Evolutionary conservation across 352 stramenopile genomes (phyloP).

Genomic region (Phytophthora palmivora): DNA sequence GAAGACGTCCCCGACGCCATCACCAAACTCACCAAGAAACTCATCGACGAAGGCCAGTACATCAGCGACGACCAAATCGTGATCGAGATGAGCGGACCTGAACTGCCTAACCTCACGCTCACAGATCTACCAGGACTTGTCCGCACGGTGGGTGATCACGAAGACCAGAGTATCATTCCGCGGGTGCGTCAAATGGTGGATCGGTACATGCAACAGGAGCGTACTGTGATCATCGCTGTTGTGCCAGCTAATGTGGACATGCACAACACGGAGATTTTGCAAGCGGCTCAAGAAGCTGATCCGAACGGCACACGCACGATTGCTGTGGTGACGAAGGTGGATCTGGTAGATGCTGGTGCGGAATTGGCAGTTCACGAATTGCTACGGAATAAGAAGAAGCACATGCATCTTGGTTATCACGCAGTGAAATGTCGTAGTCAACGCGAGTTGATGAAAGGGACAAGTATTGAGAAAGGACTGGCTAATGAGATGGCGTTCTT

Average conservation of each 20-base stretch:
- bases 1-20: conserved; percentile 35
- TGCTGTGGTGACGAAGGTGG: conserved; percentile 89
- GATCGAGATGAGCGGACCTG: conserved; percentile 64
- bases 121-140: conserved; percentile 86
- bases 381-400: conserved; percentile 78
- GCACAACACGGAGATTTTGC: conserved; percentile 86
- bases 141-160: conserved; percentile 64
- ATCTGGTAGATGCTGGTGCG: conserved; percentile 86
- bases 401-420: conserved; percentile 77
- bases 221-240: conserved; percentile 88
- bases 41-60: conserved; percentile 73
- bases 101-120: conserved; percentile 81
- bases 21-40: conserved; percentile 52
- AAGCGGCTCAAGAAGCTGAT: conserved; percentile 73
- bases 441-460: conserved; percentile 58
- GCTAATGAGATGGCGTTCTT: conserved; percentile 70
- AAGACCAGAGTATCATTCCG: conserved; percentile 74
- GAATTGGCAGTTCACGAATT: conserved; percentile 77
- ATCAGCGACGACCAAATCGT: conserved; percentile 85
- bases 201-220: conserved; percentile 75
- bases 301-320: conserved; percentile 76
- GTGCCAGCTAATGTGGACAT: conserved; percentile 88
- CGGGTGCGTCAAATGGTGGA: conserved; percentile 77
- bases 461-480: conserved; percentile 62
- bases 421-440: conserved; percentile 89